Evolutionary conservation across 345 rosid species (phyloP).

Genomic region (Citrus trifoliata): DNA sequence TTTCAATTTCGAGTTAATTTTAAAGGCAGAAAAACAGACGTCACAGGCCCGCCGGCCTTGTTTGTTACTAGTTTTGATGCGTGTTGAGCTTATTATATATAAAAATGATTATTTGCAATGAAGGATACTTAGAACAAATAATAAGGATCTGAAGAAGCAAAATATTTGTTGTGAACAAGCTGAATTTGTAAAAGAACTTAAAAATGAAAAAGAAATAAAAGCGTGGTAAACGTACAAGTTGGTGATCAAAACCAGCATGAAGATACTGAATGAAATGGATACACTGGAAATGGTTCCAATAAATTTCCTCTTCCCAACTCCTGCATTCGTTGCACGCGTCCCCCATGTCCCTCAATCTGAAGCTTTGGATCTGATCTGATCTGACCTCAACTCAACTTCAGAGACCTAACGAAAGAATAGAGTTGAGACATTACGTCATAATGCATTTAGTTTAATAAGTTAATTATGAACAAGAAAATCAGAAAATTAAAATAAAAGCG

Average conservation of each 20-base stretch:
- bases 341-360: conserved; percentile 30
- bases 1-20: not conserved
- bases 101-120: not conserved
- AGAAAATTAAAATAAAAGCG: too few species aligned
- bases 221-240: conserved; percentile 37
- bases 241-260: conserved; percentile 46
- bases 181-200: not conserved
- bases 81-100: not conserved
- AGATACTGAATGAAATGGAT: conserved; percentile 59
- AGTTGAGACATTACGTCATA: not conserved
- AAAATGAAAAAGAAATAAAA: not conserved
- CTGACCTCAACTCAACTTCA: too few species aligned
- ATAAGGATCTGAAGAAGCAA: not conserved
- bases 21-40: not conserved
- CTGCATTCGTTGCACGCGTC: conserved; percentile 42
- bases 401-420: too few species aligned
- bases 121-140: not conserved
- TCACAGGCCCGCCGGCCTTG: not conserved
- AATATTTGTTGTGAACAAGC: not conserved
- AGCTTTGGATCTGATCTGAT: not conserved
- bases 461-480: not conserved
- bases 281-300: conserved; percentile 68
- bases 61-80: not conserved
- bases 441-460: not conserved
- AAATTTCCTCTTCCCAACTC: conserved; percentile 69